These are phyloP conservation scores for Macrolepiota dolichaula DNA, from an alignment of 768 basidiomycete species.

Conservation along the genomic window DNA sequence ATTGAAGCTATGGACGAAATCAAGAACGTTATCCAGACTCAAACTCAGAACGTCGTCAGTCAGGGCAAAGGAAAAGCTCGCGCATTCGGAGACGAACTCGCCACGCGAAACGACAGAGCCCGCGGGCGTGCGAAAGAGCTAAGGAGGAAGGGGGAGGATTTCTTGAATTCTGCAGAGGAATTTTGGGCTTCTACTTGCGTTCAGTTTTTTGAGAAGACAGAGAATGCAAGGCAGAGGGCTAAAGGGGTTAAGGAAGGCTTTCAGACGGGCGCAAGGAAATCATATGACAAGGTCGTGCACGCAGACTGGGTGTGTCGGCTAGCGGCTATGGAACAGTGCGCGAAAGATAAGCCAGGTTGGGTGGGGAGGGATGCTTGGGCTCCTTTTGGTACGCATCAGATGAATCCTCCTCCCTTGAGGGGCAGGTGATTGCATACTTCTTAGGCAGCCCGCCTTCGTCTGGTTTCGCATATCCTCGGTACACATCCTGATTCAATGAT, in stretches of 20 bases:
- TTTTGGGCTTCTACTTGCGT: conserved; percentile 41
- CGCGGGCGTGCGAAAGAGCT: conserved; percentile 51
- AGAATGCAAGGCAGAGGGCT: conserved; percentile 41
- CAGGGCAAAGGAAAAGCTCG: conserved; percentile 47
- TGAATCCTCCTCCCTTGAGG: background rate
- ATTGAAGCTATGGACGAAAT: conserved; percentile 59
- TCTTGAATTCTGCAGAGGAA: conserved; percentile 41
- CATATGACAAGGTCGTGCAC: conserved; percentile 17
- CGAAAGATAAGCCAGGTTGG: conserved; percentile 10
- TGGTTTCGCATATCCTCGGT: background rate
- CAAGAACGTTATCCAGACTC: conserved; percentile 44
- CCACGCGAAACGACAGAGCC: conserved; percentile 47
- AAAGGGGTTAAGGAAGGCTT: conserved; percentile 35
- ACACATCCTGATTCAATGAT: background rate
- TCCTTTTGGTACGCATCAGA: background rate
- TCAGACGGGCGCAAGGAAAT: conserved; percentile 20
- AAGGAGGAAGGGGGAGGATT: conserved; percentile 42
- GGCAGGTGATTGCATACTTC: background rate
- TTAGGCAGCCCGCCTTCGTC: background rate
- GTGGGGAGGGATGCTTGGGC: background rate
- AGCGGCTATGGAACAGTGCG: background rate
- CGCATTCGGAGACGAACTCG: conserved; percentile 40
- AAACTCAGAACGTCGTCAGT: conserved; percentile 42
- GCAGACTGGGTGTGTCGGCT: conserved; percentile 17
- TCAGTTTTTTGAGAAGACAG: conserved; percentile 36